Evolutionary conservation across 2,329 filamentous ascomycete species (phyloP), one percentile per base, ranked within the genome.

Genomic region (Ascomycota sp.): DNA sequence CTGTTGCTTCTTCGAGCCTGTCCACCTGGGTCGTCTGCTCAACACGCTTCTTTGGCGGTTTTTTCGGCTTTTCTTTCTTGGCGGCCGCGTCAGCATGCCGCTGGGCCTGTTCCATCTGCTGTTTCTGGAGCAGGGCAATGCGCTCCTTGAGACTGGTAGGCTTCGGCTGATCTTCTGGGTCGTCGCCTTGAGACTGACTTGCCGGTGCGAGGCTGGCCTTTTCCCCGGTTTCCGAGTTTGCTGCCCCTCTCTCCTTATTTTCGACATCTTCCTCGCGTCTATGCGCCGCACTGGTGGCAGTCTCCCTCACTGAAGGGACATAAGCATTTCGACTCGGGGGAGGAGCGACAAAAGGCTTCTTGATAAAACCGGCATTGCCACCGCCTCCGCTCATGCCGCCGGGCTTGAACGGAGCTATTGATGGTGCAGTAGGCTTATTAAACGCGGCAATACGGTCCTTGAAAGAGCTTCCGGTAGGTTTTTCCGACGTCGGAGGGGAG

Each of bases 391-490:
- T 53, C 19, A 75, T 55, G 2, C 70, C 70, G 35, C 65, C 63
- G 13, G 83, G 81, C 48, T 92, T 92, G 56, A 91, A 86, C 1
- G 89, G 89, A n/a, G 82, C 69, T 35, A 89, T 61, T 7, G 89
- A 89, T 3, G 83, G 72, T 5, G 83, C 82, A 23, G 79, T 70
- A 27, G 80, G 62, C 49, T 86, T 89, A 54, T 98, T 98, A 59
- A 98, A 98, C 27, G 89, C 86, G 22, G 89, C 89, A 47, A 98
- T 93, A 37, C 89, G 79, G 54, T 95, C 89, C 47, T 70, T 85
- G 59, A 98, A 95, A 2, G 89, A 82, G 44, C 69, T 79, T 27
- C 59, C 63, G 8, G 53, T 50, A 20, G 83, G 81, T 50, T 92
- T 93, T 41, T 82, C 80, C 8, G 61, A 53, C 8, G n/a, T n/a